Conservation (phyloP, 441 rosid genomes). For the Pelargonium citronellum region DNA sequence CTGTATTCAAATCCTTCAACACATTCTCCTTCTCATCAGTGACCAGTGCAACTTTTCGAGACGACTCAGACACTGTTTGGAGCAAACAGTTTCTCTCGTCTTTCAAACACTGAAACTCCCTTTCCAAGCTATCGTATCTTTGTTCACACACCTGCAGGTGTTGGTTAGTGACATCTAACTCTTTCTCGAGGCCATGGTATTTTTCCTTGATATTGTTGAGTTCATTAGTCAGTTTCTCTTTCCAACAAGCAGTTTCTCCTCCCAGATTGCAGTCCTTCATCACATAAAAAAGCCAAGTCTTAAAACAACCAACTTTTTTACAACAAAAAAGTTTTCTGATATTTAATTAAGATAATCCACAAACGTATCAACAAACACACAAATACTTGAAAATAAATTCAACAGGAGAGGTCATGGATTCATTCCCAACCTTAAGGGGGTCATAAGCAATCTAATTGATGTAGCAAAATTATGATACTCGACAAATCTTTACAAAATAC, state of each 20-base stretch:
- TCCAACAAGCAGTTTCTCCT: slow-evolving; percentile 34
- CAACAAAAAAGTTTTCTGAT: no score
- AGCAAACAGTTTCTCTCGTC: slow-evolving; percentile 54
- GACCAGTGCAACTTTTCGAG: slow-evolving; percentile 36
- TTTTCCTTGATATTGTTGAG: slow-evolving; percentile 47
- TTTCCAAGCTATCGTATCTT: slow-evolving; percentile 45
- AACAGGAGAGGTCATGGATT: no score
- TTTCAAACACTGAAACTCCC: slow-evolving; percentile 44
- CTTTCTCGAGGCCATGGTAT: slow-evolving; percentile 38
- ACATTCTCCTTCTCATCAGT: slow-evolving; percentile 48
- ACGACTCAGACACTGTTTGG: slow-evolving; percentile 33
- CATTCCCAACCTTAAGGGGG: no score
- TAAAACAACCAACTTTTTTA: slow-evolving; percentile 16
- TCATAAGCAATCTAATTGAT: no score
- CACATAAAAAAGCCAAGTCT: slow-evolving; percentile 40
- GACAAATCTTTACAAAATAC: no score
- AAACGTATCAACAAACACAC: no score
- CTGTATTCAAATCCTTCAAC: slow-evolving; percentile 47
- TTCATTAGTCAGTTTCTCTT: slow-evolving; percentile 41
- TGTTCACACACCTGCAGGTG: slow-evolving; percentile 46
- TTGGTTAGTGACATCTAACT: slow-evolving; percentile 35
- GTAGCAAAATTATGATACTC: no score
- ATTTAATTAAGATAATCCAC: no score
- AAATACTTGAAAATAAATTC: no score
- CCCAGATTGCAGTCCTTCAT: slow-evolving; percentile 45